Percentiles rank a stretch among this genome's conserved stretches.
These are phyloP conservation scores for Lipomyces kockii DNA, from an alignment of 805 yeast genomes.

Conservation along the genomic window DNA sequence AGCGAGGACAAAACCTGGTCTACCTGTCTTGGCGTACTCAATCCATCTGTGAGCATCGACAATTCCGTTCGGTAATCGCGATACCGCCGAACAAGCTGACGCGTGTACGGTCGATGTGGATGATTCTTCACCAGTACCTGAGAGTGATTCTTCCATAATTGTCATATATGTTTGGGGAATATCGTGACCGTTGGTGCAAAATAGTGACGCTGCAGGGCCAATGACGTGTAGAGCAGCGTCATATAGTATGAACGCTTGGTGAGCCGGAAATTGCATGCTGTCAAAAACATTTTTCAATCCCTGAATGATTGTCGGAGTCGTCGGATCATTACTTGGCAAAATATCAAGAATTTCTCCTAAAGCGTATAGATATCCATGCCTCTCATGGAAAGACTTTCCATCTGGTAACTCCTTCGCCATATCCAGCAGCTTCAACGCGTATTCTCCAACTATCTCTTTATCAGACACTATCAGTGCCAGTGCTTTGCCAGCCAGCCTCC, in stretches of 20 bases:
- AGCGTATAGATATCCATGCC: conserved; percentile 40
- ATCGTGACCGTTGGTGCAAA: conserved; percentile 25
- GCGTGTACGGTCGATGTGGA: conserved; percentile 5
- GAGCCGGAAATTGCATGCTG: conserved; percentile 15
- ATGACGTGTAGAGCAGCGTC: conserved; percentile 29
- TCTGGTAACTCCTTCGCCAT: conserved; percentile 20
- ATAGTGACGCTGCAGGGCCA: conserved; percentile 4
- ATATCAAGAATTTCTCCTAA: conserved; percentile 38
- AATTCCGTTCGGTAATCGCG: conserved; percentile 5
- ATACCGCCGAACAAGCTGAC: conserved; percentile 11
- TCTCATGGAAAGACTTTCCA: conserved; percentile 26
- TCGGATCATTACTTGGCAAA: neutral
- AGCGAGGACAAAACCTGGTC: conserved; percentile 24
- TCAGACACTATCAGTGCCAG: conserved; percentile 37
- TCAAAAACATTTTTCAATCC: conserved; percentile 14
- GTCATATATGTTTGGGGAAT: conserved; percentile 46
- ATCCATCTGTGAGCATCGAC: conserved; percentile 12
- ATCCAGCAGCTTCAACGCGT: conserved; percentile 24
- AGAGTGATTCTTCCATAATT: conserved; percentile 30
- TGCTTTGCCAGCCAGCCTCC: conserved; percentile 51
- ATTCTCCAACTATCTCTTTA: neutral
- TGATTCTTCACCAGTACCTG: conserved; percentile 27
- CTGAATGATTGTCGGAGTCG: neutral
- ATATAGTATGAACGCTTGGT: conserved; percentile 18
- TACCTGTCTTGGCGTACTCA: conserved; percentile 15